A percentile compares a stretch with the other conserved stretches of the same genome.
Conservation (phyloP, 805 yeast genomes). For the Metschnikowia lochheadii region DNA sequence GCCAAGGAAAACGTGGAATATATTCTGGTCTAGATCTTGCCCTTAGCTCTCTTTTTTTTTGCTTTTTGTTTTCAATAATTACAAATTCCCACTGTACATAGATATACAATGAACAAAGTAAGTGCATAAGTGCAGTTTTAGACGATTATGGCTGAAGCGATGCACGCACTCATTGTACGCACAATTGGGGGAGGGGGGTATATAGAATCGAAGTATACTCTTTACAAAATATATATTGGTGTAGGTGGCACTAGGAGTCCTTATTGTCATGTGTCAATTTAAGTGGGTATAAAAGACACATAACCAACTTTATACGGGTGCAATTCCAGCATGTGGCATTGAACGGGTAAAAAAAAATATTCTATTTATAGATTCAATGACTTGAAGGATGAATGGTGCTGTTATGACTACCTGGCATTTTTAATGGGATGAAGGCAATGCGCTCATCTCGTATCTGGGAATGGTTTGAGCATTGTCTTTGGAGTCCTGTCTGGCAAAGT, state of each 20-base stretch:
- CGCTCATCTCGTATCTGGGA: constrained; percentile 10
- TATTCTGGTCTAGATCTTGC: constrained; percentile 17
- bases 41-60: not conserved
- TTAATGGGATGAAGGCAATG: not conserved
- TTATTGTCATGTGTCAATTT: too few species aligned
- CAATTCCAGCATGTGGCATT: too few species aligned
- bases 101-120: constrained; percentile 2
- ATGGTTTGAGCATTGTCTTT: constrained; percentile 2
- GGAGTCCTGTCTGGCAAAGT: constrained; percentile 41
- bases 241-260: too few species aligned
- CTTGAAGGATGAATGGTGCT: not conserved
- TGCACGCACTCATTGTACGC: not conserved
- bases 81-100: constrained; percentile 3
- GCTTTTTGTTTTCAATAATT: constrained; percentile 1
- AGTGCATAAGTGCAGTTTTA: not conserved
- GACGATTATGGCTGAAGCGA: not conserved
- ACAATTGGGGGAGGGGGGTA: not conserved
- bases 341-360: not conserved
- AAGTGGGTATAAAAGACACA: too few species aligned
- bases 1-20: constrained; percentile 79
- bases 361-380: too few species aligned
- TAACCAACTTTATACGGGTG: too few species aligned
- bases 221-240: too few species aligned
- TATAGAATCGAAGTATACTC: not conserved
- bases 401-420: too few species aligned